Evolutionary conservation across 2,329 filamentous ascomycete genomes (phyloP).

Genomic region (Sporothrix humicola): DNA sequence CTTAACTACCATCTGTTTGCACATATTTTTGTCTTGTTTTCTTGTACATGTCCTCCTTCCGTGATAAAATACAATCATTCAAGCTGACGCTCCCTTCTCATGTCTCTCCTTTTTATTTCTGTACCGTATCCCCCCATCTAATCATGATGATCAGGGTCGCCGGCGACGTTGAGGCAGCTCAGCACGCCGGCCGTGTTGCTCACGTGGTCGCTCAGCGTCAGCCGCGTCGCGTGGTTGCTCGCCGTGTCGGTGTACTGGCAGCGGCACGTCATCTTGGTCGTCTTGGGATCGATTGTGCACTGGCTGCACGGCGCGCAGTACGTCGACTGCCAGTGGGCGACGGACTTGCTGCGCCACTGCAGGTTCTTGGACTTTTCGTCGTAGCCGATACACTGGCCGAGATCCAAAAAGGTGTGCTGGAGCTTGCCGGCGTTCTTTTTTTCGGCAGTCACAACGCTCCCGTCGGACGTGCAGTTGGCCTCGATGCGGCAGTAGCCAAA

Average conservation of each 20-base stretch:
- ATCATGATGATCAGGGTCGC: constrained; percentile 26
- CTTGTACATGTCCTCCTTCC: too few species aligned
- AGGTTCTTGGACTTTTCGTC: neutral
- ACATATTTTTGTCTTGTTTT: too few species aligned
- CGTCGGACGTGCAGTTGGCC: constrained; percentile 34
- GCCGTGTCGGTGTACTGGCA: constrained; percentile 27
- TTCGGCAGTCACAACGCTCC: neutral
- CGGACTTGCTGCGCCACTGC: constrained; percentile 31
- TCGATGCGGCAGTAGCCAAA: constrained; percentile 37
- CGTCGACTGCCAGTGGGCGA: constrained; percentile 27
- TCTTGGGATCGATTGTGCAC: constrained; percentile 33
- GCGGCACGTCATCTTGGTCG: constrained; percentile 34
- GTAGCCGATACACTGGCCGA: constrained; percentile 36
- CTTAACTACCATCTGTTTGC: too few species aligned
- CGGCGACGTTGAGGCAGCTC: constrained; percentile 27
- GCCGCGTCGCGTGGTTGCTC: constrained; percentile 23
- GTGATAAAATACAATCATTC: too few species aligned
- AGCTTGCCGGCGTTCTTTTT: neutral
- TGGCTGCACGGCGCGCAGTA: constrained; percentile 35
- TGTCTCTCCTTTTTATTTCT: neutral
- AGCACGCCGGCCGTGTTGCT: constrained; percentile 32
- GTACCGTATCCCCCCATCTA: neutral
- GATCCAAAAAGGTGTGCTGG: constrained; percentile 34
- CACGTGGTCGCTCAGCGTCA: constrained; percentile 34
- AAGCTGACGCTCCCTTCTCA: neutral